Conservation (phyloP, 2,329 filamentous ascomycete genomes). For the Pseudogymnoascus verrucosus region DNA sequence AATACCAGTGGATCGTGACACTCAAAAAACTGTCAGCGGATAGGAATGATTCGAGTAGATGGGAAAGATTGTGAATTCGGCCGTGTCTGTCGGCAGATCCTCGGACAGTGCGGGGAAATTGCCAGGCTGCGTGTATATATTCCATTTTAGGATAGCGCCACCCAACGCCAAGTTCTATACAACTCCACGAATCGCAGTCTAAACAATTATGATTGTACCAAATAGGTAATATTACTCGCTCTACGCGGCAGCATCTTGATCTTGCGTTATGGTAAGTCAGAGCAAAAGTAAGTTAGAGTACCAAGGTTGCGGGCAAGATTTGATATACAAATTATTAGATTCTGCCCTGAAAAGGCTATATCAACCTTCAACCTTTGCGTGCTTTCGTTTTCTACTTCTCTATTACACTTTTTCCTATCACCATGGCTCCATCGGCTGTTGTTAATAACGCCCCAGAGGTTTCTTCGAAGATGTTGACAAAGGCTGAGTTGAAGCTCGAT, state of each 20-base stretch:
- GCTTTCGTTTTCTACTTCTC: background rate
- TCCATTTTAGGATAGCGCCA: background rate
- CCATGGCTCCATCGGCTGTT: background rate
- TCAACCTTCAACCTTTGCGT: background rate
- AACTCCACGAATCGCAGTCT: background rate
- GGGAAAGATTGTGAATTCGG: too few species aligned
- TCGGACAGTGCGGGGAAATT: background rate
- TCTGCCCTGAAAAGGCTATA: background rate
- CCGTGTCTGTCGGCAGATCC: background rate
- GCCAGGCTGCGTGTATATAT: background rate
- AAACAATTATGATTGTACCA: background rate
- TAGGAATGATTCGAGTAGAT: background rate
- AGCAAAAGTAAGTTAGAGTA: background rate
- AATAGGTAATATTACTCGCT: background rate
- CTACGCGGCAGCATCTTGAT: background rate
- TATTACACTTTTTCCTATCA: background rate
- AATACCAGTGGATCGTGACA: background rate
- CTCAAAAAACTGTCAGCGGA: background rate
- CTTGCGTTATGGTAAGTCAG: background rate
- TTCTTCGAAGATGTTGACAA: too few species aligned
- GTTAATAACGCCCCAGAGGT: too few species aligned
- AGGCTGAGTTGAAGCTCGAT: background rate
- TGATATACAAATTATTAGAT: background rate
- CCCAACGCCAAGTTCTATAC: background rate
- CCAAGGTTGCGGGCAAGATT: background rate